Base-by-base conservation (phyloP, 164 flowering plant species). In the Brasenia schreberi region DNA sequence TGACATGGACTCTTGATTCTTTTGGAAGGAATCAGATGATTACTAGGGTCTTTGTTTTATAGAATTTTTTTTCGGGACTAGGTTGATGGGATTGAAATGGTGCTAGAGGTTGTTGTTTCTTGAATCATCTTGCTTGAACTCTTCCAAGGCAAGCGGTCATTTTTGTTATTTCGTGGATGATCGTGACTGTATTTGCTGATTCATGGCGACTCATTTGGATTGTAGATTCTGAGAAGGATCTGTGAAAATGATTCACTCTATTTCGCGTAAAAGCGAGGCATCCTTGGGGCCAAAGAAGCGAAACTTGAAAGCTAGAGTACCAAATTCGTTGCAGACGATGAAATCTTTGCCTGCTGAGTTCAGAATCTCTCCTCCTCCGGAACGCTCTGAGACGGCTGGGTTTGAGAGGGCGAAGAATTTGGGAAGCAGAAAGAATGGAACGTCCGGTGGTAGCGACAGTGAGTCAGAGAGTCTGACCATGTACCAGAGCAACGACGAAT, bases 291-390 rank as follows among this genome's bases (percentile, higher is more conserved):
- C 75, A 45, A 67, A 70, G 70, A 72, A 64, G 23, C 71, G 67
- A 9, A 58, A 52, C 19, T 43, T 64, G 19, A 77, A 74, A 61
- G 43, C 76, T 11, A 71, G 42, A 69, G 71, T 68, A 49, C 59
- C 72, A 5, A 78, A 86, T 69, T 66, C 78, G 18, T 65, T 83
- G 27, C 78, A 83, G 72, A 72, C 84, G 0, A 76, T 81, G 71
- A 77, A 76, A 64, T 82, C 90, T 10, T 72, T 86, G 77, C 92
- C 96, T 6, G 83, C 63, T 62, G 82, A 81, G 70, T 80, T 71
- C 66, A 76, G 77, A 76, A 79, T 77, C 63, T 65, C 62, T 17
- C 79, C 78, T 61, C 73, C 79, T 16, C 75, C 80, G 0, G 27
- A 63, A 11, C 59, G 39, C 61, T 62, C 19, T 64, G 16, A 42